Percentiles rank a stretch among this genome's conserved stretches.
Conservation (phyloP, 139 green algal genomes). For the Coelastrella sp. region DNA sequence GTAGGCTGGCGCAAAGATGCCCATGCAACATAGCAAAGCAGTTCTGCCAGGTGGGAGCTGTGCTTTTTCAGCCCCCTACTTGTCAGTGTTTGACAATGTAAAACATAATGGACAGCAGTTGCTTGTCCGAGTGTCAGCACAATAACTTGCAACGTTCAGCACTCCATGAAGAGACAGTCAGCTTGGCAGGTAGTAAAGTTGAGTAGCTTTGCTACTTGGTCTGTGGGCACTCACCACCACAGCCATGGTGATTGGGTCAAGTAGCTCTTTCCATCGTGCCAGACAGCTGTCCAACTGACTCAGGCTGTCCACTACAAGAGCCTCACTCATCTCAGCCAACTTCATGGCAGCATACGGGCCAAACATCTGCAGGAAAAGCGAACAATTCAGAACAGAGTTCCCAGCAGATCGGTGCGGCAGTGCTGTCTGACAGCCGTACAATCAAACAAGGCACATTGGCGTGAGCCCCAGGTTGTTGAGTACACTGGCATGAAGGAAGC, state of each 20-base stretch:
- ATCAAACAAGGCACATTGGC: no score
- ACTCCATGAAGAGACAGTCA: not conserved
- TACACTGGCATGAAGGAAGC: no score
- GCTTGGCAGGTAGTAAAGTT: not conserved
- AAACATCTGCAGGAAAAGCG: conserved; percentile 41
- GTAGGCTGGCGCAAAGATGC: not conserved
- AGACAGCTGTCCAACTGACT: conserved; percentile 35
- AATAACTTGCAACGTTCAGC: not conserved
- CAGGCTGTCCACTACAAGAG: conserved; percentile 12
- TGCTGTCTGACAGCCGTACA: no score
- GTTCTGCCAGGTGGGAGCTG: no score
- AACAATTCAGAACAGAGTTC: not conserved
- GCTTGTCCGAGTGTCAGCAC: not conserved
- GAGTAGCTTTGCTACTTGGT: no score
- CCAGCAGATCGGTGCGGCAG: no score
- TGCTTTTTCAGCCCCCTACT: no score
- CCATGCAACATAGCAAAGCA: not conserved
- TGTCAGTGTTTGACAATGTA: not conserved
- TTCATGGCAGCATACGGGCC: conserved; percentile 41
- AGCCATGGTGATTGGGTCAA: conserved; percentile 41
- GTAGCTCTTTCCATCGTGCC: not conserved
- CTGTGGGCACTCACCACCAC: conserved; percentile 11
- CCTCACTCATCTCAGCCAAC: conserved; percentile 24
- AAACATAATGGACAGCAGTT: not conserved
- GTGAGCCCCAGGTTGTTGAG: no score